Evolutionary conservation across 108 stramenopile species (phyloP).

Genomic region (Pseudonitzschia multistriata): DNA sequence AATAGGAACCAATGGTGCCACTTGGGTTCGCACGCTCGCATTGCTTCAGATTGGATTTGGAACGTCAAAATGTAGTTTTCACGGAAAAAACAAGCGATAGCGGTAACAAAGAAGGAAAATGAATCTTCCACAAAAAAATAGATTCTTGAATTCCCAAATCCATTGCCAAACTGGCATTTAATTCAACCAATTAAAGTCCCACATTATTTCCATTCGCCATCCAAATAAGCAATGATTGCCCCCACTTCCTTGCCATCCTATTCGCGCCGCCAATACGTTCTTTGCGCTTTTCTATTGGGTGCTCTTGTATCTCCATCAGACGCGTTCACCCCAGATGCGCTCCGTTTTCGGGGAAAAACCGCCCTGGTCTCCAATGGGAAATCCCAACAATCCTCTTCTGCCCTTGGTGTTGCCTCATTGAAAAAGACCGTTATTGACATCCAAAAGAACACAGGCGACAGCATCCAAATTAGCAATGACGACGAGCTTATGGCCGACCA

Average conservation of each 20-base stretch:
- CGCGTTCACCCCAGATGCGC: conserved; percentile 7
- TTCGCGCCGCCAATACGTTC: conserved; percentile 12
- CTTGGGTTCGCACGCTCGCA: too few relatives aligned
- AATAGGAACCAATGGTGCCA: too few relatives aligned
- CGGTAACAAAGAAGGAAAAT: too few relatives aligned
- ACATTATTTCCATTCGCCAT: not conserved
- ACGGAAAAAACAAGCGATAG: too few relatives aligned
- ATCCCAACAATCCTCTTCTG: not conserved
- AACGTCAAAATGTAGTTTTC: too few relatives aligned
- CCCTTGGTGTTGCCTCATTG: not conserved
- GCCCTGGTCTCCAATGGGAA: not conserved
- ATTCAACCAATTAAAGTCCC: too few relatives aligned
- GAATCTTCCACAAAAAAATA: too few relatives aligned
- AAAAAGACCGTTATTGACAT: not conserved
- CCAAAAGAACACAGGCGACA: not conserved
- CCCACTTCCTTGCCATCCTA: not conserved
- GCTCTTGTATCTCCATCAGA: not conserved
- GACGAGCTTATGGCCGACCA: conserved; percentile 18
- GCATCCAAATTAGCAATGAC: not conserved
- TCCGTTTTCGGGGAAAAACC: not conserved
- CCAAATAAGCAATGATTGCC: not conserved
- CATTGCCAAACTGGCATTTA: too few relatives aligned
- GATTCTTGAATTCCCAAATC: too few relatives aligned
- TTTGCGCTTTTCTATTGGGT: conserved; percentile 14
- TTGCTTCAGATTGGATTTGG: too few relatives aligned